Base-by-base conservation (phyloP, 345 rosid species). In the Noccaea caerulescens region DNA sequence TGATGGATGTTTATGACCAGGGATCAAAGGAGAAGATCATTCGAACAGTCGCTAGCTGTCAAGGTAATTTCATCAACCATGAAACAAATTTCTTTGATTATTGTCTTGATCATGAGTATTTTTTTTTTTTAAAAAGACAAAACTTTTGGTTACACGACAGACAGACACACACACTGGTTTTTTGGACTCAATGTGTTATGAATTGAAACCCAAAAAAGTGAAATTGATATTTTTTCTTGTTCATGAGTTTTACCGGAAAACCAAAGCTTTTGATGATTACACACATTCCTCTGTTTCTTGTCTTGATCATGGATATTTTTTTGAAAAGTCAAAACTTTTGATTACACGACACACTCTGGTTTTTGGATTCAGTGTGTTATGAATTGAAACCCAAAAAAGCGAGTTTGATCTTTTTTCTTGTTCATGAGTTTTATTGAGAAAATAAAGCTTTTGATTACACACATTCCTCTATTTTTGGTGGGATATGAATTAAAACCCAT, bases 11-110 rank as follows among this genome's bases (percentile, higher is more conserved):
- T 30, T 79, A 79, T 18, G 88, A 81, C 50, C 84, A 85, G 43
- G 82, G 54, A 76, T 80, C 60, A 2, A 90, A 81, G 71, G 77
- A 78, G 25, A 87, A 74, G 72, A 86, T 87, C 59, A 67, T 92
- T 75, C 76, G 74, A 44, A 54, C 83, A 4, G 93, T 87, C 55
- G 79, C 89, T 23, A 16, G 63, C 38, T 72, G 82, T 36, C 10
- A 75, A 69, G 95, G 96, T 92, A 32, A 61, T 30, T 12, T 6
- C 13, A 46, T 38, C 7, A 38, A 16, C 4, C 55, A 49, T 13
- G 3, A 14, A 38, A 42, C 9, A 33, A 1, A 2, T 49, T 45
- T 65, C 52, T 47, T 38, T 56, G 34, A 3, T 10, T 38, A 0
- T 45, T 32, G 5, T 8, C 12, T 56, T 39, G 30, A 11, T 66